Evolutionary conservation across 2,329 filamentous ascomycete species (phyloP), one percentile per base, ranked within the genome.

Genomic region (Aureobasidium melanogenum): DNA sequence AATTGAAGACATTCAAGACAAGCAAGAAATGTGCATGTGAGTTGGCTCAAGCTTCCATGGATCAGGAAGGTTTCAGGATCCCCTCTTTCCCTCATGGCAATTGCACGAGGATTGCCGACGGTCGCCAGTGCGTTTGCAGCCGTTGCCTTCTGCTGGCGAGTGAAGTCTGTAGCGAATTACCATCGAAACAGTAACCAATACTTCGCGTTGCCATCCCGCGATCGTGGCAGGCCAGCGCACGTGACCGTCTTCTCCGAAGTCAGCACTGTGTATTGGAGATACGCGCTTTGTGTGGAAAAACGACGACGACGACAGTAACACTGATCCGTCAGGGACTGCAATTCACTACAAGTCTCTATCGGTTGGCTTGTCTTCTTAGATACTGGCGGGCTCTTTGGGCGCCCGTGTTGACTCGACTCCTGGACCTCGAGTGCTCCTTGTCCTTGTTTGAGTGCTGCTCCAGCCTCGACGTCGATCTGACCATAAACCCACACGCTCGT

Each of bases 301-400:
- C 54, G 54, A 57, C 54, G 41, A 46, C 41, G 54, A 46, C 54
- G 22, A 36, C 41, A 28, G n/a, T 32, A 24, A 41, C 8, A 28
- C 12, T 44, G 39, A 24, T 17, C 26, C 38, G 38, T 46, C 17
- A 39, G 19, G 9, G 38, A 24, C 6, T 36, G 41, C 54, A 57
- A 28, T 14, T 5, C n/a, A 26, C 52, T 12, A 41, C 51, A 15
- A 50, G 36, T 30, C 39, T 34, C 24, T 34, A 19, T 26, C 36
- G 56, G 22, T 48, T 44, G 56, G 43, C 43, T 41, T 41, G 56
- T 50, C 39, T 36, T 32, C 24, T 39, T 8, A 26, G 22, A 59
- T 48, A 39, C 30, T 59, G 56, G 56, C 56, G 56, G 56, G 56
- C 56, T 59, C 44, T 38, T 22, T 59, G 56, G 44, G 56, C 56